phyloP scores from a whole-genome alignment of 2,329 filamentous ascomycete species.

The Cercospora zeina region DNA sequence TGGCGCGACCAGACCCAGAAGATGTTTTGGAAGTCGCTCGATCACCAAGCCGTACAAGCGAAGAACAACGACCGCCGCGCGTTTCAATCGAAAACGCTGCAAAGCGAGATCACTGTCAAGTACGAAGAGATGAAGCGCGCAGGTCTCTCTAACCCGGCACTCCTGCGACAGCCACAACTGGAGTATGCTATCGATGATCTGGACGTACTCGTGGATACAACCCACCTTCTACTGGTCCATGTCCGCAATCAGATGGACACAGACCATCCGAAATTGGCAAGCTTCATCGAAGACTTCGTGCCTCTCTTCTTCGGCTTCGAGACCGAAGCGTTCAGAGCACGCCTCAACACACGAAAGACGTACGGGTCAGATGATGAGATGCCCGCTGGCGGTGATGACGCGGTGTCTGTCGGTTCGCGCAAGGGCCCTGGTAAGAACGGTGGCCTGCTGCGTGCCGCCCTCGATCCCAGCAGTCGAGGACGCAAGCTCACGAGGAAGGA shows the following conservation, averaged over 20 bases:
- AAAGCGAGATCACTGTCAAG: constrained; percentile 87
- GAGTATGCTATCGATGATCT: constrained; percentile 66
- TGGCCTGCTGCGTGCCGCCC: constrained; percentile 77
- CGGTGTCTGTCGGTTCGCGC: constrained; percentile 68
- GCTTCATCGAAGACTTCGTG: constrained; percentile 54
- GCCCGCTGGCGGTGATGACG: constrained; percentile 64
- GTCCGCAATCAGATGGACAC: constrained; percentile 46
- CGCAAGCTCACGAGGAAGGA: constrained; percentile 69
- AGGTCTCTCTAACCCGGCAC: constrained; percentile 33
- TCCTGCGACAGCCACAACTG: constrained; percentile 59
- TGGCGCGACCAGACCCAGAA: constrained; percentile 95
- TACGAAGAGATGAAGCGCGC: constrained; percentile 84
- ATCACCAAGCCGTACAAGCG: constrained; percentile 91
- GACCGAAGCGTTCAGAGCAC: constrained; percentile 61
- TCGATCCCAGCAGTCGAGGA: constrained; percentile 76
- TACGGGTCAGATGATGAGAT: constrained; percentile 76
- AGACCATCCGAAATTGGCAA: constrained; percentile 48
- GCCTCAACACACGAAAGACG: constrained; percentile 22
- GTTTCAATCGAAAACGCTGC: constrained; percentile 84
- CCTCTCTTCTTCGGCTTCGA: constrained; percentile 54
- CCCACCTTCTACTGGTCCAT: constrained; percentile 49
- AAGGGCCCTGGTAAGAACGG: constrained; percentile 52
- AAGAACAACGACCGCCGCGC: constrained; percentile 84
- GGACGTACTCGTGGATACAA: constrained; percentile 55
- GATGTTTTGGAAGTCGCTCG: constrained; percentile 93